Base-by-base conservation (phyloP, 768 basidiomycete genomes). In the Leucosporidium creatinivorum region DNA sequence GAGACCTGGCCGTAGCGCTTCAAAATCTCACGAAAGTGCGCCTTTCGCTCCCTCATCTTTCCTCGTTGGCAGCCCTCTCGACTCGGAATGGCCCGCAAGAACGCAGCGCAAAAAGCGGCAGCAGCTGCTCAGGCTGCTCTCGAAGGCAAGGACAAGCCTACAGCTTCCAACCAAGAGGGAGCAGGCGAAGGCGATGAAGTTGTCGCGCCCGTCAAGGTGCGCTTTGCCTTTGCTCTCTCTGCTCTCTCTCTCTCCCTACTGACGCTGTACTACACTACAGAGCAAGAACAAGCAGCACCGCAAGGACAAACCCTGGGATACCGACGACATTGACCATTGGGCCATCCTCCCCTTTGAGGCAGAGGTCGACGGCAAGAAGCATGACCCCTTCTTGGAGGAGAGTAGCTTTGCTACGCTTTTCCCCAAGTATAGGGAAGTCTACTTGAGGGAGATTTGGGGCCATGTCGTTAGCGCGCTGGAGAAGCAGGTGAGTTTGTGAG, bases 251-350 rank as follows among this genome's bases (percentile, higher is more conserved):
- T 44, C 39, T 44, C 2, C 39, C 39, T 8, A 13, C 39, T 44
- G 12, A 36, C 39, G 39, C 39, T 44, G 39, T 2, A 44, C 39
- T 44, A 2, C 15, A 44, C 33, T 33, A 44, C 39, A 44, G 59
- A 51, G 50, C 15, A 92, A 93, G 79, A 93, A 92, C 81, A 93
- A 91, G 80, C 81, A 85, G 55, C 88, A 91, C 77, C 83, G 93
- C 69, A 96, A 96, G 77, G 93, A 96, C 12, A 98, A 98, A 80
- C 93, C 93, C 76, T 98, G 94, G 94, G 94, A 98, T 77, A 97
- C 93, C 54, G 93, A 97, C 78, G 94, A 96, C 74, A 92, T 97
- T n/a, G 68, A 69, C 58, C 73, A 75, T 72, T 99, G 96, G 96
- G 89, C 89, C 80, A 80, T 98, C 59, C 88, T 93, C 31, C 79